Percentiles rank a stretch among this genome's conserved stretches.
Conservation (phyloP, 176 grass and related monocot species). For the Tillandsia leiboldiana region DNA sequence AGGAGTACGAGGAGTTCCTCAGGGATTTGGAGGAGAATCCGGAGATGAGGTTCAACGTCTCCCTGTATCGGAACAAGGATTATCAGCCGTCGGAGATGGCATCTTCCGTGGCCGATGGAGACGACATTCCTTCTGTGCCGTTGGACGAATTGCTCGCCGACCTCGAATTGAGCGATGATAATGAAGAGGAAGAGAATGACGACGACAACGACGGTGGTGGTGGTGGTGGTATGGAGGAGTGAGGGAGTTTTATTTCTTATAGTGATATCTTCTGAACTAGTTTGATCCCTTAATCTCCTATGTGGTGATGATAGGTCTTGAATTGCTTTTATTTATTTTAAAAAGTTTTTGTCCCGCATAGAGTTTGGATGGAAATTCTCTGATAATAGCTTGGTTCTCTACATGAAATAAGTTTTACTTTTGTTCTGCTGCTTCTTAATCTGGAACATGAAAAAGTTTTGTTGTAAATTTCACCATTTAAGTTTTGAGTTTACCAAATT, state of each 20-base stretch:
- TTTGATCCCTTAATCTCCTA: background rate
- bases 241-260: background rate
- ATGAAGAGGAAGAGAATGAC: slow-evolving; percentile 21
- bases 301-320: slow-evolving; percentile 15
- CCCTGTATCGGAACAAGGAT: slow-evolving; percentile 61
- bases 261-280: background rate
- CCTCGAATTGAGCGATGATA: slow-evolving; percentile 41
- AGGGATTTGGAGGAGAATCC: slow-evolving; percentile 49
- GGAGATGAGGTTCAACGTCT: slow-evolving; percentile 38
- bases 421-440: no score
- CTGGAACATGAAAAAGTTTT: no score
- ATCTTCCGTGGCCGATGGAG: slow-evolving; percentile 51
- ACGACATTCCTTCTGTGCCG: slow-evolving; percentile 55
- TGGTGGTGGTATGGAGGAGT: slow-evolving; percentile 33
- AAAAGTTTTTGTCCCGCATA: background rate
- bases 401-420: no score
- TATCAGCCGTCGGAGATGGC: slow-evolving; percentile 64
- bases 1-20: slow-evolving; percentile 53
- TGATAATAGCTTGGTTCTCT: no score
- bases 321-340: slow-evolving; percentile 12
- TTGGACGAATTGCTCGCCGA: slow-evolving; percentile 73
- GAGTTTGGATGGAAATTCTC: no score
- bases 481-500: no score
- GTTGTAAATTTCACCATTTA: no score
- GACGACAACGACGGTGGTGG: background rate